Conservation (phyloP, 75 land plant species). For the Chamaecyparis obtusa region DNA sequence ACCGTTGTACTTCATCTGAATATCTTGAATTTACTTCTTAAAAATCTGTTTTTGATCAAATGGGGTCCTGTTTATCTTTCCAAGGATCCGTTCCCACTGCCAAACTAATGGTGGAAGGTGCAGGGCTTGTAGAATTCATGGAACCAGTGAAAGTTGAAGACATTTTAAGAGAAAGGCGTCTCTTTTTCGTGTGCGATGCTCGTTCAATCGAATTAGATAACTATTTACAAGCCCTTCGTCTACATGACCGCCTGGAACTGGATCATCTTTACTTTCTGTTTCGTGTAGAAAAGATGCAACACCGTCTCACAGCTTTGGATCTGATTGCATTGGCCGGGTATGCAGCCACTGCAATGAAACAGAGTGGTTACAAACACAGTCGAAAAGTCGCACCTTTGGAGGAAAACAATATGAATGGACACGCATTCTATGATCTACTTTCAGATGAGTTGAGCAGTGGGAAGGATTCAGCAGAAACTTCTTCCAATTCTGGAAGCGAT, state of each 20-base stretch:
- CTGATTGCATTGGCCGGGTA: slow-evolving; percentile 55
- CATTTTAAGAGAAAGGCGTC: too few species aligned
- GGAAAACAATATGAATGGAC: background rate
- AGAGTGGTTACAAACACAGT: background rate
- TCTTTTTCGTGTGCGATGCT: slow-evolving; percentile 36
- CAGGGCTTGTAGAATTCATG: slow-evolving; percentile 33
- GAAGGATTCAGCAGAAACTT: background rate
- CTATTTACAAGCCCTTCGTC: slow-evolving; percentile 20
- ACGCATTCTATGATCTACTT: background rate
- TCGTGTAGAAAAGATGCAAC: slow-evolving; percentile 30
- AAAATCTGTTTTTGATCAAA: too few species aligned
- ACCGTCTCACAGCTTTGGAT: slow-evolving; percentile 33
- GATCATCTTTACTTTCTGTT: slow-evolving; percentile 52
- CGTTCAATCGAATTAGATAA: slow-evolving; percentile 46
- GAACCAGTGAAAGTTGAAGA: slow-evolving; percentile 20
- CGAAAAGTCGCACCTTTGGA: slow-evolving; percentile 13
- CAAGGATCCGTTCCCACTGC: slow-evolving; percentile 28
- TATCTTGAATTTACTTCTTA: background rate
- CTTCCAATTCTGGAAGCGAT: background rate
- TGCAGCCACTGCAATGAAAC: slow-evolving; percentile 23
- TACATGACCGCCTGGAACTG: slow-evolving; percentile 36
- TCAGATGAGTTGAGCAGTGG: background rate
- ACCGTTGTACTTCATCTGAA: too few species aligned
- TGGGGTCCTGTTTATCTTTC: slow-evolving; percentile 41
- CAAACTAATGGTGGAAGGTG: slow-evolving; percentile 39